Evolutionary conservation across 1,139 yeast species (phyloP).

Genomic region (Geotrichum siamense): DNA sequence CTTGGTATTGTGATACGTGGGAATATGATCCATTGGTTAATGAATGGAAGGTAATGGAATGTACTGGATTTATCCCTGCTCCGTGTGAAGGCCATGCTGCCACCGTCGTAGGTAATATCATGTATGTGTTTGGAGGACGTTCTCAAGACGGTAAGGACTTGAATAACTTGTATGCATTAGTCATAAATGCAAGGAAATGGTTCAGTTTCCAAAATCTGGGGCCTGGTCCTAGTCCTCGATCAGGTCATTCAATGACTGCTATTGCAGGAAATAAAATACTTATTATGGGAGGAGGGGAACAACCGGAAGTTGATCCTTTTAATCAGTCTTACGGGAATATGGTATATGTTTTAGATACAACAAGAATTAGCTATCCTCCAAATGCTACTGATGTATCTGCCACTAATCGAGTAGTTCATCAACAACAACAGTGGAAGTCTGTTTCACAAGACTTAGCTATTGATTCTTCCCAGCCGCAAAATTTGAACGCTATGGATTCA

Average conservation of each 20-base stretch:
- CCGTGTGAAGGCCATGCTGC: conserved; percentile 93
- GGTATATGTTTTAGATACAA: conserved; percentile 39
- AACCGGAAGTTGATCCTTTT: conserved; percentile 25
- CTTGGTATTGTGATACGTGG: conserved; percentile 74
- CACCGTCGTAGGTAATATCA: conserved; percentile 65
- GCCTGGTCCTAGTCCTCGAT: conserved; percentile 72
- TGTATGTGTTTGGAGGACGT: conserved; percentile 90
- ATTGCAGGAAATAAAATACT: conserved; percentile 61
- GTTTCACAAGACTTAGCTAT: not conserved
- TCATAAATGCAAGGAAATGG: conserved; percentile 68
- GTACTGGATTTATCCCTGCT: conserved; percentile 62
- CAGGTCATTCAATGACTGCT: conserved; percentile 89
- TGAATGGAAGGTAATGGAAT: conserved; percentile 51
- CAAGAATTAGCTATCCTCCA: conserved; percentile 36
- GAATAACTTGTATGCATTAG: conserved; percentile 66
- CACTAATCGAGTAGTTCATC: conserved; percentile 2
- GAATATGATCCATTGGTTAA: conserved; percentile 63
- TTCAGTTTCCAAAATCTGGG: conserved; percentile 51
- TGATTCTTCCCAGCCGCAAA: not conserved
- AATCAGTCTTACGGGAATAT: conserved; percentile 17
- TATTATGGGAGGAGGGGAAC: conserved; percentile 91
- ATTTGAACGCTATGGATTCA: not conserved
- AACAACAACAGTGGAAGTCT: not conserved
- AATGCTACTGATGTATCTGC: conserved; percentile 10
- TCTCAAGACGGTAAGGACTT: conserved; percentile 66